These are phyloP conservation scores for Sphagnurus paluster DNA, from an alignment of 1,284 basidiomycete species.

Conservation along the genomic window DNA sequence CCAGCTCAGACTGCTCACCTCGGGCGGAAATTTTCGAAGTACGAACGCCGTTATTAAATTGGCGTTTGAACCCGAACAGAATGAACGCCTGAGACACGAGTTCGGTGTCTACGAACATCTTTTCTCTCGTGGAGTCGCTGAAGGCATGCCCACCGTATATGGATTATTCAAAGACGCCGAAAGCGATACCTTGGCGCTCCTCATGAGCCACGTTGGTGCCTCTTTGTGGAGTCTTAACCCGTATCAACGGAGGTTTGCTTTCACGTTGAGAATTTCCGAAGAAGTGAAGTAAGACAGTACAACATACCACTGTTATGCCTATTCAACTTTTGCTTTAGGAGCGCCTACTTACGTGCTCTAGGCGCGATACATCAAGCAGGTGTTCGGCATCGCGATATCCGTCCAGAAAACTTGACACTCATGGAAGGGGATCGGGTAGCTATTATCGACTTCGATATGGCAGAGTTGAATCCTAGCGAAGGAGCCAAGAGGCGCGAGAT, in stretches of 20 bases:
- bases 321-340: not conserved
- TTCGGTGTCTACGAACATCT: slow-evolving; percentile 11
- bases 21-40: slow-evolving; percentile 6
- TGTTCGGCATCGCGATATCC: slow-evolving; percentile 17
- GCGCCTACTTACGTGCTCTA: slow-evolving; percentile 4
- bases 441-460: slow-evolving; percentile 40
- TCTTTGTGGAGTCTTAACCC: slow-evolving; percentile 6
- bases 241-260: not conserved
- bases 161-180: slow-evolving; percentile 13
- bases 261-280: slow-evolving; percentile 1
- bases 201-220: slow-evolving; percentile 14
- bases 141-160: slow-evolving; percentile 7
- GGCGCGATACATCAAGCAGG: slow-evolving; percentile 12
- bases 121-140: not conserved
- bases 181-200: slow-evolving; percentile 6
- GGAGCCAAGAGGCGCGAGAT: not conserved
- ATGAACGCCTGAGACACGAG: slow-evolving; percentile 7
- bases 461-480: slow-evolving; percentile 43
- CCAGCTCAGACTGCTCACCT: slow-evolving; percentile 12
- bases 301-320: not conserved
- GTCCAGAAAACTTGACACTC: slow-evolving; percentile 10
- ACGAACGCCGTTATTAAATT: slow-evolving; percentile 12
- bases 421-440: slow-evolving; percentile 8
- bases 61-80: slow-evolving; percentile 2
- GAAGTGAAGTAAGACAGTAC: slow-evolving; percentile 2